Conservation (phyloP, 1,284 basidiomycete species). For the Tilletiopsis washingtonensis region DNA sequence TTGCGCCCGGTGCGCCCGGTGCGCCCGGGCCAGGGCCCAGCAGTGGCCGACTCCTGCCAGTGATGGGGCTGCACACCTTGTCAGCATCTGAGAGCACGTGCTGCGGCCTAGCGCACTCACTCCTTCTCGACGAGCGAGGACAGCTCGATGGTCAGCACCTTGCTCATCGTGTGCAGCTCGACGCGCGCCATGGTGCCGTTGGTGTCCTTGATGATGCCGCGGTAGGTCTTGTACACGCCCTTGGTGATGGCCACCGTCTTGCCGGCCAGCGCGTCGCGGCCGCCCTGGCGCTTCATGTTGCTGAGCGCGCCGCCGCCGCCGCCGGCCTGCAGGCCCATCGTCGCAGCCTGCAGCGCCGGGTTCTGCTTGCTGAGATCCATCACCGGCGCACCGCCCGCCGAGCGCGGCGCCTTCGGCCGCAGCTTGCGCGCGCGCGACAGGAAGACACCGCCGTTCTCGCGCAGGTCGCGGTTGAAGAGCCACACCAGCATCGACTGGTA, state of each 20-base stretch:
- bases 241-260: constrained; percentile 71
- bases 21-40: constrained; percentile 4
- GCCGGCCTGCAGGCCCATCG: constrained; percentile 47
- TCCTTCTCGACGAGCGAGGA: constrained; percentile 67
- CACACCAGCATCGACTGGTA: constrained; percentile 92
- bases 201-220: constrained; percentile 89
- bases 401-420: constrained; percentile 59
- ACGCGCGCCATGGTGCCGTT: constrained; percentile 81
- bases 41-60: constrained; percentile 26
- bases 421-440: constrained; percentile 57
- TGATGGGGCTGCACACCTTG: constrained; percentile 18
- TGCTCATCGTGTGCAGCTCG: constrained; percentile 83
- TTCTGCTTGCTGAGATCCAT: constrained; percentile 93
- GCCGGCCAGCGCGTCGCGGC: constrained; percentile 75
- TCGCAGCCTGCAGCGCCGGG: constrained; percentile 57
- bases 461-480: constrained; percentile 80
- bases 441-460: constrained; percentile 89
- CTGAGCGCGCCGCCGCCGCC: constrained; percentile 73
- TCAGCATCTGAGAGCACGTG: no score
- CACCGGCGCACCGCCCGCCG: constrained; percentile 21
- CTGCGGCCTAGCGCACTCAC: background rate
- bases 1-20: background rate
- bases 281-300: constrained; percentile 62
- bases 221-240: constrained; percentile 83
- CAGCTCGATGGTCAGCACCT: constrained; percentile 77